Conservation (phyloP, 2,329 filamentous ascomycete species). For the Trichoderma cornu-damae region DNA sequence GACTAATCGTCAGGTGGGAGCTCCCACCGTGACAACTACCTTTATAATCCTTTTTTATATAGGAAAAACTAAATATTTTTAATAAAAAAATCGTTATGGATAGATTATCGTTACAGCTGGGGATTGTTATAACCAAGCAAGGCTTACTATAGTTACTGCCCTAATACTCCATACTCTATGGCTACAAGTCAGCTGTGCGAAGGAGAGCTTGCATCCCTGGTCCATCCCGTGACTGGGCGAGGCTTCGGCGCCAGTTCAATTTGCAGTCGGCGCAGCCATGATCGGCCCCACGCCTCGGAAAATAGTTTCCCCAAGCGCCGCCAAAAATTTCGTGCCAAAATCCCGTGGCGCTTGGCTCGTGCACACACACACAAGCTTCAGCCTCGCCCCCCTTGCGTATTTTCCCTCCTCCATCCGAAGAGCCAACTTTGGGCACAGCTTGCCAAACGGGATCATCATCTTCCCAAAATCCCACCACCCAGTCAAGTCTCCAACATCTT, state of each 20-base stretch:
- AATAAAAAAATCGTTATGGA: too few relatives aligned
- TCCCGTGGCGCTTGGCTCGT: constrained; percentile 4
- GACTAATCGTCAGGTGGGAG: too few relatives aligned
- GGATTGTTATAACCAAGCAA: too few relatives aligned
- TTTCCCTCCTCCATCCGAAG: not conserved
- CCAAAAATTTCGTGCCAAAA: not conserved
- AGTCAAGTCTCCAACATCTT: constrained; percentile 5
- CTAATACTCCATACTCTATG: too few relatives aligned
- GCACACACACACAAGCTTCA: not conserved
- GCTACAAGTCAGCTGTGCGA: too few relatives aligned
- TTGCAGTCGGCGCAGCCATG: not conserved
- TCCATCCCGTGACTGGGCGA: constrained; percentile 10
- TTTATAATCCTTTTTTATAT: too few relatives aligned
- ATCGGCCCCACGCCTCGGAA: not conserved
- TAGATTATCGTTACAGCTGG: too few relatives aligned
- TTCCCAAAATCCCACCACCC: not conserved
- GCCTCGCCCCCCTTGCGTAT: constrained; percentile 13
- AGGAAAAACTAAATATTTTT: too few relatives aligned
- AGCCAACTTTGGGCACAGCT: not conserved
- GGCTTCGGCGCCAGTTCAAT: not conserved
- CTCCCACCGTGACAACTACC: too few relatives aligned
- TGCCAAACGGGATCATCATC: not conserved
- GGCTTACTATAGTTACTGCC: too few relatives aligned
- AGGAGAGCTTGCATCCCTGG: constrained; percentile 7
- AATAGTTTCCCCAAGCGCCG: not conserved